Evolutionary conservation across 2,329 filamentous ascomycete species (phyloP).

Genomic region (Diplodia mutila): DNA sequence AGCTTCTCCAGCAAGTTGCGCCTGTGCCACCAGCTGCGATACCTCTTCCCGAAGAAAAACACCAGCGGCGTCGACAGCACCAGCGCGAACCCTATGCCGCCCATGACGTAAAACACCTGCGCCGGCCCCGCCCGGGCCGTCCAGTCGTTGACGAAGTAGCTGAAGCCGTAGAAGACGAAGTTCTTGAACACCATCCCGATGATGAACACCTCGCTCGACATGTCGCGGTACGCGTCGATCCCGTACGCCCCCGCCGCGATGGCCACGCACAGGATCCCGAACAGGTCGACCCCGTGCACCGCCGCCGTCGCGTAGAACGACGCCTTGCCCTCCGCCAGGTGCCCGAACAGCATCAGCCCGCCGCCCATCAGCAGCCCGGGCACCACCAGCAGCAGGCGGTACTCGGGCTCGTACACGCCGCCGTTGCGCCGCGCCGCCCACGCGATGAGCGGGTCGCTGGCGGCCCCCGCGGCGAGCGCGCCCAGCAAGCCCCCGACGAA

Average conservation of each 20-base stretch:
- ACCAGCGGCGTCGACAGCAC: conserved; percentile 36
- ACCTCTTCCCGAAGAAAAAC: conserved; percentile 42
- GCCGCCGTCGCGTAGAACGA: conserved; percentile 39
- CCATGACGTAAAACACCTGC: conserved; percentile 46
- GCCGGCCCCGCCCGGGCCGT: conserved; percentile 41
- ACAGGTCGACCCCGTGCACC: conserved; percentile 40
- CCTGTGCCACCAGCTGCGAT: conserved; percentile 41
- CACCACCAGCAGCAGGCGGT: conserved; percentile 28
- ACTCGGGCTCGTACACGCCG: conserved; percentile 36
- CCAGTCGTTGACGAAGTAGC: conserved; percentile 51
- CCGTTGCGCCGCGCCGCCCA: conserved; percentile 33
- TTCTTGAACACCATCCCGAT: conserved; percentile 51
- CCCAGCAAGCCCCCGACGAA: conserved; percentile 39
- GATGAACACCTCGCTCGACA: conserved; percentile 50
- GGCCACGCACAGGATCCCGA: conserved; percentile 39
- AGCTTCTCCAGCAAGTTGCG: conserved; percentile 40
- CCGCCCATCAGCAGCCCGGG: conserved; percentile 33
- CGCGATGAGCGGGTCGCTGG: conserved; percentile 31
- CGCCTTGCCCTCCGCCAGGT: conserved; percentile 31
- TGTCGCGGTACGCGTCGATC: conserved; percentile 47
- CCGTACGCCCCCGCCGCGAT: conserved; percentile 42
- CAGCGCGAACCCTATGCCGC: conserved; percentile 35
- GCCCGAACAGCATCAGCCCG: conserved; percentile 47
- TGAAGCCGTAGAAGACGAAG: conserved; percentile 49
- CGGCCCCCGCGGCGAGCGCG: conserved; percentile 47